Conservation (phyloP, 192 early-diverging fungal genomes). For the Spizellomyces punctatus region DNA sequence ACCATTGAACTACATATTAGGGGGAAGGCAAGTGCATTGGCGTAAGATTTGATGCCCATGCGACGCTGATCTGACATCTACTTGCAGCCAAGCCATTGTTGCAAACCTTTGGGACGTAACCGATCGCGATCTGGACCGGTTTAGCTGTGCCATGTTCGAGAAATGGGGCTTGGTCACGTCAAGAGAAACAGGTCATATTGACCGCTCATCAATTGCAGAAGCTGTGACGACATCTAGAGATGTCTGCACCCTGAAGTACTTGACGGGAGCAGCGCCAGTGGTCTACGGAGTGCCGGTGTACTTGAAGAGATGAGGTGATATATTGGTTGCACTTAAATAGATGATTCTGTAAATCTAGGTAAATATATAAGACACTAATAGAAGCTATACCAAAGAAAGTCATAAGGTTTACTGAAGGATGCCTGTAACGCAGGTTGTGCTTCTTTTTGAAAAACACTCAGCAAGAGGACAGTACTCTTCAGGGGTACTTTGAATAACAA, state of each 20-base stretch:
- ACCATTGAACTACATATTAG: slow-evolving; percentile 82
- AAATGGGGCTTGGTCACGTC: slow-evolving; percentile 67
- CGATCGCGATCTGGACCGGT: slow-evolving; percentile 92
- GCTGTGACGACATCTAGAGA: slow-evolving; percentile 73
- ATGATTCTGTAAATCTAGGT: too few species aligned
- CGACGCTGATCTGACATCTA: neutral
- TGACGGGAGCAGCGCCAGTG: slow-evolving; percentile 92
- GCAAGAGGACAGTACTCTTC: too few species aligned
- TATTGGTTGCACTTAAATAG: too few species aligned
- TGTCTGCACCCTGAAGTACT: slow-evolving; percentile 74
- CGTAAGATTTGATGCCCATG: neutral
- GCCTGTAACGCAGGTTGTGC: too few species aligned
- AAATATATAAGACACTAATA: too few species aligned
- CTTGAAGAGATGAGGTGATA: too few species aligned
- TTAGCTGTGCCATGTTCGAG: slow-evolving; percentile 70
- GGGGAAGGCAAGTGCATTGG: slow-evolving; percentile 62
- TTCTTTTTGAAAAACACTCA: too few species aligned
- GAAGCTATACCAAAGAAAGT: too few species aligned
- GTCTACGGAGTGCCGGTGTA: slow-evolving; percentile 85
- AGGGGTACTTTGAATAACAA: too few species aligned
- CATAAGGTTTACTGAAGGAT: too few species aligned
- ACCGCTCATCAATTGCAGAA: slow-evolving; percentile 63
- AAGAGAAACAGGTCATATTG: neutral
- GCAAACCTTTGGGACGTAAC: slow-evolving; percentile 99
- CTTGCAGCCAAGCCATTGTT: slow-evolving; percentile 72